A percentile compares a stretch with the other conserved stretches of the same genome.
phyloP scores from a whole-genome alignment of 352 stramenopile species.

The Globisporangium cylindrosporum region DNA sequence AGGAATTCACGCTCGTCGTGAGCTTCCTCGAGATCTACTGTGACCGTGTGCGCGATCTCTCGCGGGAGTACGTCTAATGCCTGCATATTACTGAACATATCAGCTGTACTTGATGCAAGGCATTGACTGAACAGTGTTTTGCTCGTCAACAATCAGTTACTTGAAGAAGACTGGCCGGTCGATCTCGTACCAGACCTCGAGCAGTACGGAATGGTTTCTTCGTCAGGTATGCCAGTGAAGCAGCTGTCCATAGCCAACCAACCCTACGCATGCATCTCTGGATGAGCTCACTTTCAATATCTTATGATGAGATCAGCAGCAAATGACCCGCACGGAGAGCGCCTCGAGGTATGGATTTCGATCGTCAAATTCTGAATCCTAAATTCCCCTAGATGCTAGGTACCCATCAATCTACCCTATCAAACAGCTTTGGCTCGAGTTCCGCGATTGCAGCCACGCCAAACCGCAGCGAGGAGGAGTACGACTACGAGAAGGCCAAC shows the following conservation, averaged over 20 bases:
- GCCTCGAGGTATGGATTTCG: slow-evolving; percentile 35
- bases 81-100: not conserved
- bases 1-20: slow-evolving; percentile 83
- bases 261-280: too few species aligned
- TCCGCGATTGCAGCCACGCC: slow-evolving; percentile 3
- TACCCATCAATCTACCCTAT: not conserved
- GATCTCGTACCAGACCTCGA: slow-evolving; percentile 78
- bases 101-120: not conserved
- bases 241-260: too few species aligned
- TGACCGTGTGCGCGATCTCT: slow-evolving; percentile 90
- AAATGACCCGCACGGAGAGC: slow-evolving; percentile 67
- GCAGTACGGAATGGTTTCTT: slow-evolving; percentile 80
- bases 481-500: slow-evolving; percentile 87
- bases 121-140: not conserved
- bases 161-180: slow-evolving; percentile 62
- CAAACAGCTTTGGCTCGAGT: slow-evolving; percentile 56
- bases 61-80: slow-evolving; percentile 63
- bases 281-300: not conserved
- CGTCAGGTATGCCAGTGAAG: slow-evolving; percentile 40
- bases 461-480: slow-evolving; percentile 55
- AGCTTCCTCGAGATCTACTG: slow-evolving; percentile 95
- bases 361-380: not conserved
- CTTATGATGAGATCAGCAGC: slow-evolving; percentile 24
- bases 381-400: not conserved
- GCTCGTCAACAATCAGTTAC: slow-evolving; percentile 33